A percentile compares a stretch with the other conserved stretches of the same genome.
Evolutionary conservation across 2,329 filamentous ascomycete genomes (phyloP).

Genomic region (Pseudonectria buxi): DNA sequence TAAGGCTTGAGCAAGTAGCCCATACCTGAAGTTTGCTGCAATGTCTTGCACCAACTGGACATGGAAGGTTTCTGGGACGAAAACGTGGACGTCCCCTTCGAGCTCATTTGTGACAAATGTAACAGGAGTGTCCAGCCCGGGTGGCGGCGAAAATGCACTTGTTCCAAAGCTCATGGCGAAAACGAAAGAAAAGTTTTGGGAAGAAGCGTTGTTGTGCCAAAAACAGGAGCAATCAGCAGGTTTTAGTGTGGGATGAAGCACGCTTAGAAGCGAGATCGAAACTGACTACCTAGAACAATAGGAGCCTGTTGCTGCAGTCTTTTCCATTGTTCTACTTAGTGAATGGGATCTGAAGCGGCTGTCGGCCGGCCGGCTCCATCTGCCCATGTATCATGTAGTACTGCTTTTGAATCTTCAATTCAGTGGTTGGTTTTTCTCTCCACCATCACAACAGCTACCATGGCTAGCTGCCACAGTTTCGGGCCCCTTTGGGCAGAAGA

Average conservation of each 20-base stretch:
- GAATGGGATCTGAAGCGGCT: too few relatives aligned
- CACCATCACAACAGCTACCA: slow-evolving; percentile 1
- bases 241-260: not conserved
- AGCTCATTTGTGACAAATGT: slow-evolving; percentile 18
- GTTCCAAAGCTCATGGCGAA: too few relatives aligned
- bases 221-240: not conserved
- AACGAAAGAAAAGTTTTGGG: not conserved
- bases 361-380: too few relatives aligned
- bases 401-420: too few relatives aligned
- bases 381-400: too few relatives aligned
- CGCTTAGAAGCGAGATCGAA: too few relatives aligned
- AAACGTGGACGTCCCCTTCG: slow-evolving; percentile 20
- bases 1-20: not conserved
- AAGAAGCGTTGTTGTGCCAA: too few relatives aligned
- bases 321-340: too few relatives aligned
- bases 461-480: slow-evolving; percentile 20
- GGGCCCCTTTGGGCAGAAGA: slow-evolving; percentile 14
- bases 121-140: slow-evolving; percentile 9
- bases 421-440: not conserved
- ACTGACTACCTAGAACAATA: too few relatives aligned
- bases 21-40: slow-evolving; percentile 22
- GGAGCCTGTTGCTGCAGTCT: too few relatives aligned
- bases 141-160: too few relatives aligned
- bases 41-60: slow-evolving; percentile 12
- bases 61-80: slow-evolving; percentile 16